A percentile compares a stretch with the other conserved stretches of the same genome.
phyloP scores from a whole-genome alignment of 345 rosid species.

The Aethionema arabicum region DNA sequence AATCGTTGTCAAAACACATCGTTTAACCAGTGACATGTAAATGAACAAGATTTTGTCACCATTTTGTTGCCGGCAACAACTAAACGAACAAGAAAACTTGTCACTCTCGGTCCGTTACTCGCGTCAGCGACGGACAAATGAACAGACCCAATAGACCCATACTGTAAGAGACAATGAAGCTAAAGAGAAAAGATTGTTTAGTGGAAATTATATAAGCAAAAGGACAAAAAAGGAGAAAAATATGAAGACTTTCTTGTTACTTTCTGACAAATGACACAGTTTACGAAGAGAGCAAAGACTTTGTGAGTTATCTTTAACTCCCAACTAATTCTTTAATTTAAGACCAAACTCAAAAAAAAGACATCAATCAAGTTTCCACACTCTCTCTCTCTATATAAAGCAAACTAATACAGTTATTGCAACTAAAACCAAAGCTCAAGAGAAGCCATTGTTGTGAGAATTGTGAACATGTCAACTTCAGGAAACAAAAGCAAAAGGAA shows the following conservation, averaged over 20 bases:
- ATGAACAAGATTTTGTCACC: too few species aligned
- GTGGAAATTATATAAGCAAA: constrained; percentile 26
- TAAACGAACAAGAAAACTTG: too few species aligned
- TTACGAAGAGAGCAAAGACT: constrained; percentile 31
- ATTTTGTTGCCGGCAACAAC: too few species aligned
- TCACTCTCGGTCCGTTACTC: too few species aligned
- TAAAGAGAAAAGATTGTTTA: not conserved
- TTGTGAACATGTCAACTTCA: constrained; percentile 33
- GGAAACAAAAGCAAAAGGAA: constrained; percentile 51
- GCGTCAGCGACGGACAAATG: too few species aligned
- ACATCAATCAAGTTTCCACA: constrained; percentile 26
- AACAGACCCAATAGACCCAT: too few species aligned
- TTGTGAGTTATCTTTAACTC: constrained; percentile 26
- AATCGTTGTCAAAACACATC: too few species aligned
- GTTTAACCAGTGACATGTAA: too few species aligned
- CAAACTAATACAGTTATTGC: too few species aligned
- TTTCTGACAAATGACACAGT: constrained; percentile 25
- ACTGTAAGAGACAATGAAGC: constrained; percentile 16
- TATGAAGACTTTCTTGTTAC: constrained; percentile 21
- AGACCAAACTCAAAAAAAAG: constrained; percentile 21
- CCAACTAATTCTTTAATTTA: constrained; percentile 33
- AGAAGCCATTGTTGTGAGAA: constrained; percentile 9
- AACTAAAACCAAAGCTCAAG: not conserved
- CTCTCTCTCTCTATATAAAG: not conserved
- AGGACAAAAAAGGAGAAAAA: constrained; percentile 31